phyloP scores from a whole-genome alignment of 2,329 filamentous ascomycete genomes.

The Trichoderma atrobrunneum region DNA sequence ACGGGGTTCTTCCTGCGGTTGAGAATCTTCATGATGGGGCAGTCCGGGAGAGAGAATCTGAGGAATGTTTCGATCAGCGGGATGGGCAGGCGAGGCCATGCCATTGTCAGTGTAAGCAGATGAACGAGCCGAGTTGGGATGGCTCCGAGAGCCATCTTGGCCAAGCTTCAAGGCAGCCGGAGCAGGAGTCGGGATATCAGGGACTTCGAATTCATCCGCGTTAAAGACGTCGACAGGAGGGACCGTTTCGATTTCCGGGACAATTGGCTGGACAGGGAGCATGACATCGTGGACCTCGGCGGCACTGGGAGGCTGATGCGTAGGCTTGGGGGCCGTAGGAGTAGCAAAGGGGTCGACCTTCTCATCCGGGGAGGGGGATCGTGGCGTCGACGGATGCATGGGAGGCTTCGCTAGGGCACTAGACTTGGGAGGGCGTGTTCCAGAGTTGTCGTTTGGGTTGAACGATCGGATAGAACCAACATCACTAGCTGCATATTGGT shows the following conservation, averaged over 20 bases:
- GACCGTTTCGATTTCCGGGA: conserved; percentile 40
- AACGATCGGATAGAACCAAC: conserved; percentile 55
- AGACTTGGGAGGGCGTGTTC: conserved; percentile 45
- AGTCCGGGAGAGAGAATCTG: conserved; percentile 29
- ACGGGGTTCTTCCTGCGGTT: conserved; percentile 36
- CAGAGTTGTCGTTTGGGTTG: conserved; percentile 32
- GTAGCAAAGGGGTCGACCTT: conserved; percentile 37
- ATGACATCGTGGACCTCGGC: conserved; percentile 27
- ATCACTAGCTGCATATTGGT: conserved; percentile 56
- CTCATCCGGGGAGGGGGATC: conserved; percentile 37
- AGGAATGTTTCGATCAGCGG: conserved; percentile 35
- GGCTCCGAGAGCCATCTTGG: conserved; percentile 25
- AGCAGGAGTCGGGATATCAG: conserved; percentile 31
- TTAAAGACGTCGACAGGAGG: conserved; percentile 28
- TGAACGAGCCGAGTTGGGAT: conserved; percentile 18
- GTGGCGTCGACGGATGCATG: background rate
- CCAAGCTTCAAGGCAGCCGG: conserved; percentile 31
- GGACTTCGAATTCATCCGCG: conserved; percentile 26
- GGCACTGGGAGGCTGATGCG: conserved; percentile 24
- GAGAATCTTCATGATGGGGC: conserved; percentile 28
- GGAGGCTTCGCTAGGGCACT: conserved; percentile 11
- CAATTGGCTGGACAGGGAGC: conserved; percentile 34
- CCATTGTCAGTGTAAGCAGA: conserved; percentile 18
- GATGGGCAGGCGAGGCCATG: conserved; percentile 20
- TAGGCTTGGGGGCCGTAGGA: conserved; percentile 32